Conservation (phyloP, 108 stramenopile genomes). For the Chaetoceros muelleri region DNA sequence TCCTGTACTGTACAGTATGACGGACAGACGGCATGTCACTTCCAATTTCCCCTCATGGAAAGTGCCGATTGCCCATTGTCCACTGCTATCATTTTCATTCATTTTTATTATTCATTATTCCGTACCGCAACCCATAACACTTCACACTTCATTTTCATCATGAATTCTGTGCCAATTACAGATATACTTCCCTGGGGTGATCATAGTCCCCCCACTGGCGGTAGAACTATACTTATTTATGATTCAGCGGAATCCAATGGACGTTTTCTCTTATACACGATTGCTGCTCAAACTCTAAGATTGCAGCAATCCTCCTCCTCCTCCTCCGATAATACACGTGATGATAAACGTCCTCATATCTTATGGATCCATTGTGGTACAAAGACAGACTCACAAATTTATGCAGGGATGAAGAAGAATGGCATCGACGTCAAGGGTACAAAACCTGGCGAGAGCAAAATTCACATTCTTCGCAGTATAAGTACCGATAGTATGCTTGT, state of each 20-base stretch:
- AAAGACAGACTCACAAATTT: conserved; percentile 15
- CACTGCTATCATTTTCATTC: no score
- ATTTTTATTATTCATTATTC: no score
- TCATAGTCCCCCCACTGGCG: conserved; percentile 1
- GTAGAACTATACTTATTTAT: conserved; percentile 19
- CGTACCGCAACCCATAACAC: no score
- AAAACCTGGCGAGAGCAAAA: neutral
- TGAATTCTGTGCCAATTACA: conserved; percentile 25
- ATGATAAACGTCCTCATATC: neutral
- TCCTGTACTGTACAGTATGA: no score
- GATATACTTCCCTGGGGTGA: conserved; percentile 26
- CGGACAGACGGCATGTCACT: no score
- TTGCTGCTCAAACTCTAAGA: conserved; percentile 13
- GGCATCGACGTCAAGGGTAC: conserved; percentile 17
- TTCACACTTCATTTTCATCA: no score
- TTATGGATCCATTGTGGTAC: conserved; percentile 29
- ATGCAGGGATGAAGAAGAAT: conserved; percentile 24
- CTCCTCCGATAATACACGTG: neutral
- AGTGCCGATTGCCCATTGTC: no score
- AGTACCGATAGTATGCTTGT: neutral
- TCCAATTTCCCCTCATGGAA: no score
- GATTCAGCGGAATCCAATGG: conserved; percentile 43
- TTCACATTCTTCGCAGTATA: neutral
- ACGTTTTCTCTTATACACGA: conserved; percentile 24
- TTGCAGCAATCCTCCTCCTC: neutral